Conservation (phyloP, 352 stramenopile genomes). For the Phytophthora boehmeriae region DNA sequence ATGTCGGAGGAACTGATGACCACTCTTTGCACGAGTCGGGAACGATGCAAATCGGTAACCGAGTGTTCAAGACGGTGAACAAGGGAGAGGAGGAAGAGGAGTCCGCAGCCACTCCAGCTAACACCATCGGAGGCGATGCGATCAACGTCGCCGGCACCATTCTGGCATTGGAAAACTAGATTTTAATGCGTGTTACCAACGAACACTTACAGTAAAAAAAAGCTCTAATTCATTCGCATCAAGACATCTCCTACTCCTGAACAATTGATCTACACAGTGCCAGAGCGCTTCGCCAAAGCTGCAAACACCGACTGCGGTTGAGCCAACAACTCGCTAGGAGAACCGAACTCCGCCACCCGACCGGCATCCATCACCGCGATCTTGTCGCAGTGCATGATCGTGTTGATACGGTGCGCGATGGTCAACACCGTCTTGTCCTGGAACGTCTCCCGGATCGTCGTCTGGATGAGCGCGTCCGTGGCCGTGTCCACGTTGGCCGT, state of each 20-base stretch:
- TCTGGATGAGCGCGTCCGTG: slow-evolving; percentile 53
- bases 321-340: slow-evolving; percentile 67
- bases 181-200: no score
- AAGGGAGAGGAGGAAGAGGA: no score
- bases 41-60: background rate
- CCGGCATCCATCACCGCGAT: slow-evolving; percentile 77
- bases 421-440: slow-evolving; percentile 61
- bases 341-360: slow-evolving; percentile 77
- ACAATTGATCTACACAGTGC: background rate
- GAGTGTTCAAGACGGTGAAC: background rate
- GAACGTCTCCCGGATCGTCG: slow-evolving; percentile 89
- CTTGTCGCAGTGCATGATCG: slow-evolving; percentile 10
- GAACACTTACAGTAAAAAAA: no score
- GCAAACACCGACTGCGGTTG: slow-evolving; percentile 36
- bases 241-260: no score
- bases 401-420: slow-evolving; percentile 13
- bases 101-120: background rate
- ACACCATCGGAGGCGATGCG: background rate
- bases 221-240: no score
- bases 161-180: background rate
- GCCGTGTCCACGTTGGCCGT: slow-evolving; percentile 87
- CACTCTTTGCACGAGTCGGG: background rate
- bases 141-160: background rate
- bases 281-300: slow-evolving; percentile 23
- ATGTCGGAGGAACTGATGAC: background rate